Conservation (phyloP, 1,139 yeast genomes). For the Suhomyces ambrosiae region DNA sequence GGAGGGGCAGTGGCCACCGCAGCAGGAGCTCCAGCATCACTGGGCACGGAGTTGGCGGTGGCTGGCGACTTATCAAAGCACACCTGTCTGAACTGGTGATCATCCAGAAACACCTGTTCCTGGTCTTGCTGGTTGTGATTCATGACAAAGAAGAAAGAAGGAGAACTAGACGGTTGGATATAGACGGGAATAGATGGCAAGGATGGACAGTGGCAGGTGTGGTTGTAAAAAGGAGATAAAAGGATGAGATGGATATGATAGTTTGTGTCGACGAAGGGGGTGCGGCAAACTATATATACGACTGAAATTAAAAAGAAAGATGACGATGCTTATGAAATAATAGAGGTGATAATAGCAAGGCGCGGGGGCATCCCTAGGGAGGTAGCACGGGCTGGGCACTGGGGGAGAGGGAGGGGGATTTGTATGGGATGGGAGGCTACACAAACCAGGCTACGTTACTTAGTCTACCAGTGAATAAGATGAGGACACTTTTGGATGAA, state of each 20-base stretch:
- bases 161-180: not conserved
- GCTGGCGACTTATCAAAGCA: conserved; percentile 30
- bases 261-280: conserved; percentile 3
- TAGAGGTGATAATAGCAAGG: conserved; percentile 14
- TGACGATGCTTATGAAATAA: conserved; percentile 15
- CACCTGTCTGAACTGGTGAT: conserved; percentile 38
- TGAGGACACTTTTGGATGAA: too few relatives aligned
- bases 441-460: too few relatives aligned
- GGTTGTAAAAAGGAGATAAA: conserved; percentile 3
- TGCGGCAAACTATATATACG: conserved; percentile 14
- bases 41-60: conserved; percentile 17
- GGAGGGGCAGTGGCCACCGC: conserved; percentile 14
- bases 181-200: conserved; percentile 11
- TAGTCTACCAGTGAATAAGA: too few relatives aligned
- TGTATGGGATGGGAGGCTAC: conserved; percentile 5
- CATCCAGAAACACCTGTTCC: conserved; percentile 35
- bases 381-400: too few relatives aligned
- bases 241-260: not conserved
- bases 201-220: conserved; percentile 5
- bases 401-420: conserved; percentile 7
- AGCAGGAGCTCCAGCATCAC: conserved; percentile 13
- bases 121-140: conserved; percentile 33
- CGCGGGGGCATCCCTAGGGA: conserved; percentile 9
- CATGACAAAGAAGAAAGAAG: too few relatives aligned
- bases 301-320: conserved; percentile 13